Evolutionary conservation across 2,329 filamentous ascomycete species (phyloP).

Genomic region (Colletotrichum salicis): DNA sequence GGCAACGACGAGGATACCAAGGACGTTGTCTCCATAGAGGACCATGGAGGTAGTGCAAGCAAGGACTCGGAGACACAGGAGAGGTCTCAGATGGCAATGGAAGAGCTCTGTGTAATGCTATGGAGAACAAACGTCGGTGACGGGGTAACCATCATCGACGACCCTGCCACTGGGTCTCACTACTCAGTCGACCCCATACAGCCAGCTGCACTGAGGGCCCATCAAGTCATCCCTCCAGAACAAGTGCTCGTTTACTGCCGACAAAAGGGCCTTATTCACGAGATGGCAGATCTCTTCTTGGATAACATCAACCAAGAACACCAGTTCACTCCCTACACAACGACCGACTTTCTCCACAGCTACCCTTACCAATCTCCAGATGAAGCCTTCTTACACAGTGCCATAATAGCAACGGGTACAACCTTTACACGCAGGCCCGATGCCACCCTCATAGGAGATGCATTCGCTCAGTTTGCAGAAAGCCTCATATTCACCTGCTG

Average conservation of each 20-base stretch:
- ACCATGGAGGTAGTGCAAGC: background rate
- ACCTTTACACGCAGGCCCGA: conserved; percentile 26
- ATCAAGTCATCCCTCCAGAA: conserved; percentile 3
- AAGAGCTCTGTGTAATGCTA: conserved; percentile 37
- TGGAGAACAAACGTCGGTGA: conserved; percentile 37
- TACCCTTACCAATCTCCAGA: conserved; percentile 32
- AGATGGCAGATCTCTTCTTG: conserved; percentile 30
- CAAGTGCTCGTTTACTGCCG: conserved; percentile 30
- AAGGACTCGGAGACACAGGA: conserved; percentile 11
- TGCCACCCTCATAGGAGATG: conserved; percentile 18
- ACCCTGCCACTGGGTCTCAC: conserved; percentile 24
- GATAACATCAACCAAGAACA: conserved; percentile 36
- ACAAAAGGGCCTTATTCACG: conserved; percentile 19
- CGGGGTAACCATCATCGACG: conserved; percentile 36
- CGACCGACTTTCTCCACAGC: conserved; percentile 17
- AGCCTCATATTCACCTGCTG: conserved; percentile 34
- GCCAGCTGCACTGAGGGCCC: background rate
- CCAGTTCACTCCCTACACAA: conserved; percentile 33
- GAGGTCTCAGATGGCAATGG: conserved; percentile 34
- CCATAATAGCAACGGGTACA: conserved; percentile 29
- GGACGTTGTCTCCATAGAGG: background rate
- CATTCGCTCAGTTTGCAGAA: conserved; percentile 34
- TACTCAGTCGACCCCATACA: conserved; percentile 20
- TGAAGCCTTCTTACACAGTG: conserved; percentile 33
- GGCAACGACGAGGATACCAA: background rate